Percentiles rank a stretch among this genome's conserved stretches.
Conservation (phyloP, 441 rosid species). For the Erysimum cheiri region DNA sequence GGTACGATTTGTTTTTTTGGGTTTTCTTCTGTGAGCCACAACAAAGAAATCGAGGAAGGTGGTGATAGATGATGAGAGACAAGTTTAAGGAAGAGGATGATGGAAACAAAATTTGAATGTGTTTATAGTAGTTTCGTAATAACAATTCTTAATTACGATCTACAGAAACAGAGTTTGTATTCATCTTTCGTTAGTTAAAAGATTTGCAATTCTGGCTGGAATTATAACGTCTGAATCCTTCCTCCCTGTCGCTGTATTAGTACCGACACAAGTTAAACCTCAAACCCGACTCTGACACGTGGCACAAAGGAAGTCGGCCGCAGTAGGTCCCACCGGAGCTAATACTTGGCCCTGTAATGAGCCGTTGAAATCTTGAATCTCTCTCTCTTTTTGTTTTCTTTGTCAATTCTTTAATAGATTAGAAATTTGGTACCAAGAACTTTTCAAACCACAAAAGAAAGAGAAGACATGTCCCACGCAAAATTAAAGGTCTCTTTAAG, state of each 20-base stretch:
- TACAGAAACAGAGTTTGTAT: constrained; percentile 25
- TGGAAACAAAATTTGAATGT: constrained; percentile 16
- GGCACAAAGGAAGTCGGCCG: constrained; percentile 40
- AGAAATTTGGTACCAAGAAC: constrained; percentile 31
- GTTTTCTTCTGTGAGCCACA: constrained; percentile 32
- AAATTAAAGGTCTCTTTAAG: constrained; percentile 21
- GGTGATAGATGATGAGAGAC: constrained; percentile 3
- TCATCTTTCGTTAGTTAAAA: constrained; percentile 5
- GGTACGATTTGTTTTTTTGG: neutral
- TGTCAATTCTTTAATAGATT: constrained; percentile 10
- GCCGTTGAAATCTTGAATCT: constrained; percentile 36
- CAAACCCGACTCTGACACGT: constrained; percentile 20
- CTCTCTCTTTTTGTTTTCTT: constrained; percentile 38
- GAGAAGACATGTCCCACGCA: constrained; percentile 43
- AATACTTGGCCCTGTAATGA: constrained; percentile 42
- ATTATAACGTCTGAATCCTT: constrained; percentile 6
- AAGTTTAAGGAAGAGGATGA: neutral
- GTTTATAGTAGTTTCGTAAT: constrained; percentile 34
- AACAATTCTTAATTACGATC: constrained; percentile 11
- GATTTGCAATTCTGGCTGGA: constrained; percentile 3
- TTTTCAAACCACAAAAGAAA: constrained; percentile 41
- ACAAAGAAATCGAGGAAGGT: constrained; percentile 7
- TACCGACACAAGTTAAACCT: constrained; percentile 30
- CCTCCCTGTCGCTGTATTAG: neutral
- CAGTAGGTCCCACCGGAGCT: constrained; percentile 39